Evolutionary conservation across 768 basidiomycete genomes (phyloP), one percentile per base, ranked within the genome.

Genomic region (Auriculariales sp.): DNA sequence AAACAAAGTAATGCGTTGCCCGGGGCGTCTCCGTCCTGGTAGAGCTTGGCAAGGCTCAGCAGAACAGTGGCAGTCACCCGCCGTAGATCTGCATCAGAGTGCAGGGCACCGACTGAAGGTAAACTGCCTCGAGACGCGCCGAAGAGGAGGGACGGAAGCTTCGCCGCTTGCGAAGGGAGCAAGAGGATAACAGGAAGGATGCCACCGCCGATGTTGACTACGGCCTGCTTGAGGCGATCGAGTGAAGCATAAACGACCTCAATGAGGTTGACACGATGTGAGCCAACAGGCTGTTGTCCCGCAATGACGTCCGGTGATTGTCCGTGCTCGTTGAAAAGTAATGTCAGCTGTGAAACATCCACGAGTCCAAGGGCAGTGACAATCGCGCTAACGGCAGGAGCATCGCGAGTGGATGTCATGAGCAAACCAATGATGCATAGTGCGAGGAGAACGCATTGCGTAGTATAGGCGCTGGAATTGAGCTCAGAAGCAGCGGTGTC

Each of bases 21-120:
- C 17, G 57, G 31, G n/a, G 62, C 56, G 5, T 59, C 58, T 7
- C 55, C 51, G 29, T 66, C 64, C 54, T 74, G 74, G 17, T 70
- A 63, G 25, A 66, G 58, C 54, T 71, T 72, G 17, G 73, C 72
- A 14, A 75, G 64, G 30, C 68, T 67, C 48, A 75, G 63, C 28
- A 73, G 56, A 19, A 72, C 59, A 31, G 67, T 66, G 39, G 68
- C 65, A 45, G 67, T 65, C 51, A 65, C 67, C 55, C 56, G 55
- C 33, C 63, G 58, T 28, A 64, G 58, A 49, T 63, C 51, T 48
- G 59, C 52, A 29, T 55, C 52, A 48, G 62, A 58, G 33, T 47
- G 14, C 28, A 50, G 58, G 4, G 55, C 52, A 54, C 60, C 62
- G 24, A 71, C 56, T 0, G 60, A 61, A 14, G 70, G 68, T 0